Percentiles rank a stretch among this genome's conserved stretches.
These are phyloP conservation scores for Stachybotrys elegans DNA, from an alignment of 2,329 filamentous ascomycete species.

Conservation along the genomic window DNA sequence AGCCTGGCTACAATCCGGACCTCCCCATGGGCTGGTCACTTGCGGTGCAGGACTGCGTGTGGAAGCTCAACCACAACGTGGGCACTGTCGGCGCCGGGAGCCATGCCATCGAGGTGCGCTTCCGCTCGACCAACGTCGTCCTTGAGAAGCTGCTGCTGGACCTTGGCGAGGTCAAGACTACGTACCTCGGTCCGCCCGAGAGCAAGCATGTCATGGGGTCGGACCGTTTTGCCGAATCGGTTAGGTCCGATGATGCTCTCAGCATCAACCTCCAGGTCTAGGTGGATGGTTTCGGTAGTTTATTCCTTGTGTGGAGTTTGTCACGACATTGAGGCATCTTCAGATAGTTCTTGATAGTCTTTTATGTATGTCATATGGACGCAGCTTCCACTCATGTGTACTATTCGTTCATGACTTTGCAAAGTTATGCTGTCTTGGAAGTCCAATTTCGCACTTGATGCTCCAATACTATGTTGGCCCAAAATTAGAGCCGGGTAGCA, in stretches of 20 bases:
- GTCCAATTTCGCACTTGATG: too few species aligned
- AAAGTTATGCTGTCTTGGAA: too few species aligned
- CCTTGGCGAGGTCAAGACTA: slow-evolving; percentile 23
- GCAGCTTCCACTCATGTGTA: too few species aligned
- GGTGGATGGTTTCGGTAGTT: too few species aligned
- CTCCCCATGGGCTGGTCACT: slow-evolving; percentile 42
- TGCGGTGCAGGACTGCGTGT: slow-evolving; percentile 45
- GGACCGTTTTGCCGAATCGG: background rate
- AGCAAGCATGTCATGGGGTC: slow-evolving; percentile 14
- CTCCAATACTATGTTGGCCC: too few species aligned
- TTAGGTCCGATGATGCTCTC: background rate
- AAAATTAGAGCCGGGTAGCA: too few species aligned
- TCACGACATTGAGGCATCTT: too few species aligned
- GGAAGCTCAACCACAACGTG: slow-evolving; percentile 35
- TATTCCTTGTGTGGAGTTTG: too few species aligned
- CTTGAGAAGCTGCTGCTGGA: slow-evolving; percentile 32
- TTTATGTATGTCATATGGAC: too few species aligned
- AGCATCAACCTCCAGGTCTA: background rate
- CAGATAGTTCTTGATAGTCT: too few species aligned
- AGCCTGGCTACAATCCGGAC: slow-evolving; percentile 21
- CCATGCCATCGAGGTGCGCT: slow-evolving; percentile 23
- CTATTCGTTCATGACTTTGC: too few species aligned
- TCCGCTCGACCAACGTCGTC: slow-evolving; percentile 27
- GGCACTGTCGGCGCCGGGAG: slow-evolving; percentile 15
- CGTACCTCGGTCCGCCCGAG: slow-evolving; percentile 30